These are phyloP conservation scores for Hydrangea macrophylla DNA, from an alignment of 148 eudicot genomes.

Conservation along the genomic window DNA sequence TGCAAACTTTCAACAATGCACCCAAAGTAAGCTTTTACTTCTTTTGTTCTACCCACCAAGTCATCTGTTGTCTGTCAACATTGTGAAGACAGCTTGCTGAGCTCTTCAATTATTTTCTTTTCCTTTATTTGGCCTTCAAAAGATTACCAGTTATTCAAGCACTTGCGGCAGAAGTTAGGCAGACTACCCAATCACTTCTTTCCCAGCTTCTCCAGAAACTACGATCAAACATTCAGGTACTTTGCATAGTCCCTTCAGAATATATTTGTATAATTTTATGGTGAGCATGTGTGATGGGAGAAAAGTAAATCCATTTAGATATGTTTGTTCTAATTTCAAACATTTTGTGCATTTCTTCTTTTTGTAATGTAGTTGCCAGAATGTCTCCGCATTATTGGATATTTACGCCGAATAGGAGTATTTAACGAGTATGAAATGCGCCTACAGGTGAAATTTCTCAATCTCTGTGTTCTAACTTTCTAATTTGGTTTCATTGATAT, in stretches of 20 bases:
- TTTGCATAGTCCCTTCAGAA: neutral
- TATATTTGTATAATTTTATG: neutral
- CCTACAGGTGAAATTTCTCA: constrained; percentile 58
- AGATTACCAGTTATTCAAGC: constrained; percentile 88
- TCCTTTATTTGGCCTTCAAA: constrained; percentile 5
- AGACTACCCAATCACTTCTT: constrained; percentile 90
- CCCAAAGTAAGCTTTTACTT: constrained; percentile 70
- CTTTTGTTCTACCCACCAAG: constrained; percentile 10
- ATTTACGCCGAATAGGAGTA: constrained; percentile 91
- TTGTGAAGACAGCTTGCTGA: constrained; percentile 9
- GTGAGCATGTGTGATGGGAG: constrained; percentile 9
- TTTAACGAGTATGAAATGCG: constrained; percentile 96
- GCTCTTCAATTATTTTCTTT: neutral
- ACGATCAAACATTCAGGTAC: constrained; percentile 90
- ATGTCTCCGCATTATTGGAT: constrained; percentile 95
- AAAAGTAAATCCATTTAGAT: constrained; percentile 6
- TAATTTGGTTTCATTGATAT: neutral
- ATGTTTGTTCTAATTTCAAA: constrained; percentile 8
- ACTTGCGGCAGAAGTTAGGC: constrained; percentile 83
- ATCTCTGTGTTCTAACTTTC: neutral
- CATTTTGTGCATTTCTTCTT: neutral
- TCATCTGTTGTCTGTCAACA: constrained; percentile 10
- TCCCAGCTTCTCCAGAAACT: constrained; percentile 96
- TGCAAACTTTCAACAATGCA: constrained; percentile 92
- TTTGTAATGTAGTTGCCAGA: constrained; percentile 77